Evolutionary conservation across 2,329 filamentous ascomycete genomes (phyloP), one percentile per base, ranked within the genome.

Genomic region (Nemania bipapillata): DNA sequence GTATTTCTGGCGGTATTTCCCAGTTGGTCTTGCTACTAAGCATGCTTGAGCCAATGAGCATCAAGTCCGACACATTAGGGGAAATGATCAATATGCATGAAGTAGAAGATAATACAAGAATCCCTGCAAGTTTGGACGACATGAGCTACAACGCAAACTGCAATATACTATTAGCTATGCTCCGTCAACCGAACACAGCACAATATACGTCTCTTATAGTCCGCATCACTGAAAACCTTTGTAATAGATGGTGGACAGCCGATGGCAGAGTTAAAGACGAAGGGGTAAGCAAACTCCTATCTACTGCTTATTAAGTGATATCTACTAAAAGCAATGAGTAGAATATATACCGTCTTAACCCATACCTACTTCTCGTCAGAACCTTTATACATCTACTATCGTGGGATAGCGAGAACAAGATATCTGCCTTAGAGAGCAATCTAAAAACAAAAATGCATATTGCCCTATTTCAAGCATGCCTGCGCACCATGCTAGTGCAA

Each of bases 91-190:
- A 72, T 80, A 80, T 55, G 56, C 69, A 0, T 50, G 59, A 4
- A 79, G 80, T 67, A 62, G 77, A 26, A n/a, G n/a, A n/a, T n/a
- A n/a, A n/a, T n/a, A n/a, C n/a, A n/a, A n/a, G n/a, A n/a, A n/a
- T n/a, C n/a, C n/a, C n/a, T n/a, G n/a, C n/a, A n/a, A n/a, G n/a
- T n/a, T n/a, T n/a, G n/a, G n/a, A n/a, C n/a, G 72, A 79, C 62
- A 71, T 76, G 2, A 79, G 78, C 50, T 74, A 78, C n/a, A 78
- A 73, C 3, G 77, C 78, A 1, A 80, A 80, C 69, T 79, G 76
- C 65, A 79, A 80, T 64, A 77, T 76, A 12, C 63, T 81, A 2
- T 37, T 77, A 37, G 77, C 78, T 12, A 70, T 80, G 11, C 70
- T 80, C 32, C 69, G 73, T 17, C 66, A 70, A 6, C 63, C 68